Base-by-base conservation (phyloP, 768 basidiomycete genomes). In the Rhizopogon rudus region DNA sequence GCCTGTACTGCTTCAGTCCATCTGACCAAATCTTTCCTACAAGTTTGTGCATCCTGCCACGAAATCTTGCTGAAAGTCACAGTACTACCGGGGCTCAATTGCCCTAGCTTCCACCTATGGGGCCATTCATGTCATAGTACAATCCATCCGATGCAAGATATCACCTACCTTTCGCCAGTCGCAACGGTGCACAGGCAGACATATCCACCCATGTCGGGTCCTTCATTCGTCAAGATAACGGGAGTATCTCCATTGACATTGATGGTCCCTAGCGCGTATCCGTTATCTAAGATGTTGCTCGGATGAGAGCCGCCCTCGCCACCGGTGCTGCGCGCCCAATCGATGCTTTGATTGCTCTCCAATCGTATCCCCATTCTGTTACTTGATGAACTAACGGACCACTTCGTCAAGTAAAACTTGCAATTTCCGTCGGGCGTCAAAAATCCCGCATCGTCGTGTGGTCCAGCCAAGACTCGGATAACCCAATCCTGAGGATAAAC, bases 191-290 rank as follows among this genome's bases (percentile, higher is more conserved):
- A 82, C 17, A 78, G 51, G 60, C 82, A 85, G 12, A 84, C 63
- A 51, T 85, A 83, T 1, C 83, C 84, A 6, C 83, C 83, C 77
- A 82, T 82, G 64, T 82, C 81, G 0, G 83, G 83, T 0, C 81
- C 81, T 61, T 86, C 86, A 28, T 76, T 75, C 4, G 77, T 76
- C 50, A 86, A 67, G n/a, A 86, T 79, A 2, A 87, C 82, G 0
- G 87, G 85, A 0, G 83, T 86, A 62, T 88, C 86, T 2, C 86
- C 86, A 59, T 87, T 88, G 51, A 86, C 55, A 60, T 86, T 86
- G 56, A 86, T 60, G 1, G 77, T 71, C 5, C 82, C 83, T 22
- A 71, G 63, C 0, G 77, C 77, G 59, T 86, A 85, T 4, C 77
- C 81, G 44, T 82, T 83, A 55, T 85, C 81, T 17, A 85, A 74